These are phyloP conservation scores for Paramecium caudatum DNA, from an alignment of 73 alveolate species.

Conservation along the genomic window DNA sequence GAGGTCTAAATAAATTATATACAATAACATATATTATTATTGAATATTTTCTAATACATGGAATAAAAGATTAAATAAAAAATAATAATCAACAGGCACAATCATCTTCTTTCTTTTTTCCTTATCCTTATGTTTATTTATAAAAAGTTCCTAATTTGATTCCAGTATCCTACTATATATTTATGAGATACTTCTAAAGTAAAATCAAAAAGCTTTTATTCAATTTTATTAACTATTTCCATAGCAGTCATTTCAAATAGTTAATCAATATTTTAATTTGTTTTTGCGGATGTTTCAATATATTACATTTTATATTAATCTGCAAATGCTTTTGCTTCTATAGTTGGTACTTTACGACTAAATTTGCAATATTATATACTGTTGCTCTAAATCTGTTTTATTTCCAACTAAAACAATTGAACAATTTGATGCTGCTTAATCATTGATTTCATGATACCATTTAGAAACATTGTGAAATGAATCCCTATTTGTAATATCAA, in stretches of 20 bases:
- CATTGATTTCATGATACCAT: slow-evolving; percentile 78
- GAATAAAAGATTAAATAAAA: too few species aligned
- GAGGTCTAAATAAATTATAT: too few species aligned
- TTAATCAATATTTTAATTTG: slow-evolving; percentile 80
- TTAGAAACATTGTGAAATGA: slow-evolving; percentile 78
- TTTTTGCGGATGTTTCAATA: slow-evolving; percentile 94
- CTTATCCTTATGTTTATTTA: neutral
- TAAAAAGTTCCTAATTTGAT: slow-evolving; percentile 48
- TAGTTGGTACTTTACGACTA: slow-evolving; percentile 80
- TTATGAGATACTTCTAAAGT: slow-evolving; percentile 19
- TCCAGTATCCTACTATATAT: slow-evolving; percentile 9
- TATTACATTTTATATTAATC: slow-evolving; percentile 83
- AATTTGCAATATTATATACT: slow-evolving; percentile 4
- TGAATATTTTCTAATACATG: too few species aligned
- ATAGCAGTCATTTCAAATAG: slow-evolving; percentile 53
- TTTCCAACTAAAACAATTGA: slow-evolving; percentile 78
- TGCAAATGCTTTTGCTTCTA: slow-evolving; percentile 87
- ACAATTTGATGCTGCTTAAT: slow-evolving; percentile 69
- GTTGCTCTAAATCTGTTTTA: slow-evolving; percentile 74
- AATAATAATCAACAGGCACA: slow-evolving; percentile 39
- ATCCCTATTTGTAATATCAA: slow-evolving; percentile 89
- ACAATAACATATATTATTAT: too few species aligned
- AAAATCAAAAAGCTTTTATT: slow-evolving; percentile 14
- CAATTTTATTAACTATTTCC: slow-evolving; percentile 23
- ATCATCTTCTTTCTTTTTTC: neutral